These are phyloP conservation scores for Trichomonas gallinae DNA, from an alignment of 208 protist genomes.

Conservation along the genomic window DNA sequence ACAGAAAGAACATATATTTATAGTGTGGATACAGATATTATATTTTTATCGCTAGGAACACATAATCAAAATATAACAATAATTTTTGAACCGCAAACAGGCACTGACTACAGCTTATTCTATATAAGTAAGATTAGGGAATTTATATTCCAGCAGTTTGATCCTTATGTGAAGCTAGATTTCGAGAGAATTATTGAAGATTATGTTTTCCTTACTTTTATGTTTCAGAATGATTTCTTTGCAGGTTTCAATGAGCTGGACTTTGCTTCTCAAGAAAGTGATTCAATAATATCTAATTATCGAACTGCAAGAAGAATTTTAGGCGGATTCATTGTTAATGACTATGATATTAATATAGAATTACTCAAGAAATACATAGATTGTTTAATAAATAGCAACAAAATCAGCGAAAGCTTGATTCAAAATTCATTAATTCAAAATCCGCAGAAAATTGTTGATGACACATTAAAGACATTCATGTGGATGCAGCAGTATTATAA, in stretches of 20 bases:
- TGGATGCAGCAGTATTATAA: background rate
- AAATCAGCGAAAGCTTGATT: background rate
- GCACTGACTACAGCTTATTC: too few relatives aligned
- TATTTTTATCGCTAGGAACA: constrained; percentile 78
- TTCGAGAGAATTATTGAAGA: background rate
- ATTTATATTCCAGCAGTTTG: background rate
- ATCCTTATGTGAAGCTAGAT: background rate
- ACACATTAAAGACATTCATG: background rate
- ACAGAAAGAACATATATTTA: constrained; percentile 88
- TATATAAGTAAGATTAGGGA: background rate
- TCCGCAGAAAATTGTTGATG: background rate
- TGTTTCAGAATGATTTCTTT: background rate
- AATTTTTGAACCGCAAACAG: background rate
- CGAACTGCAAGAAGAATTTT: background rate
- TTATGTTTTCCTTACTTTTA: background rate
- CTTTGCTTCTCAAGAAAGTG: background rate
- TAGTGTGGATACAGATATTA: constrained; percentile 76
- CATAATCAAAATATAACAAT: constrained; percentile 87
- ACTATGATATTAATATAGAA: background rate
- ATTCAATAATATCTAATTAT: background rate
- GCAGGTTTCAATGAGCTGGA: background rate
- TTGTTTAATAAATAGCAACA: background rate
- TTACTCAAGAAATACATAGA: background rate
- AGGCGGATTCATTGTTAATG: background rate
- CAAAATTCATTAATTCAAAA: background rate